These are phyloP conservation scores for Talaromyces trachyspermus DNA, from an alignment of 495 filamentous ascomycete genomes.

Conservation along the genomic window DNA sequence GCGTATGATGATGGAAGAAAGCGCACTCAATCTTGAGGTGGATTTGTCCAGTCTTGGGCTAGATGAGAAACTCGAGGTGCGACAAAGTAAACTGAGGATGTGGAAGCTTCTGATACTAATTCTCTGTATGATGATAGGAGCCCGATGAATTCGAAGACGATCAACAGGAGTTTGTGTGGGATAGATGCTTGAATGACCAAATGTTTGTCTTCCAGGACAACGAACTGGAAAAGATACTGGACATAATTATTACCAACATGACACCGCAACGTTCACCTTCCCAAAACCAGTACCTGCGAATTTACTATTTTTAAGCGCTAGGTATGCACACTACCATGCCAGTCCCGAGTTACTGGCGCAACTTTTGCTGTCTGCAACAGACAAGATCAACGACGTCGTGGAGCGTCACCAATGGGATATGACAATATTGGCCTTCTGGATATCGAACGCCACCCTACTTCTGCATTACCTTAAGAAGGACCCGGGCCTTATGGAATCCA, in stretches of 20 bases:
- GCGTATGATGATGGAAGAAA: constrained; percentile 99
- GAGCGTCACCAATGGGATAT: constrained; percentile 97
- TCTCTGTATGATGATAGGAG: constrained; percentile 42
- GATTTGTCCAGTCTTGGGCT: constrained; percentile 93
- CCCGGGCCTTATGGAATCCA: constrained; percentile 68
- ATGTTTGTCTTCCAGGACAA: constrained; percentile 99
- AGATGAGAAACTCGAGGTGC: constrained; percentile 94
- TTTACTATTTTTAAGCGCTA: constrained; percentile 87
- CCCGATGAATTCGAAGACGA: constrained; percentile 79
- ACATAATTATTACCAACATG: constrained; percentile 98
- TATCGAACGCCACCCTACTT: constrained; percentile 91
- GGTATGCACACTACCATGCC: constrained; percentile 95
- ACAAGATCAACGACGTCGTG: constrained; percentile 93
- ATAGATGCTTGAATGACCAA: constrained; percentile 88
- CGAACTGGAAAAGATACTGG: constrained; percentile 81
- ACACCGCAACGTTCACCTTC: constrained; percentile 89
- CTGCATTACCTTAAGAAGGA: constrained; percentile 98
- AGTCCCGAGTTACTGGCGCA: constrained; percentile 75
- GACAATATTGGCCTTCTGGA: constrained; percentile 98
- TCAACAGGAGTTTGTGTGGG: constrained; percentile 95
- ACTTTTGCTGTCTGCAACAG: constrained; percentile 78
- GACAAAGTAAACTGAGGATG: too few relatives aligned
- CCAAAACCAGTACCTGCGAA: constrained; percentile 98
- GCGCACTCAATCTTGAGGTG: constrained; percentile 92
- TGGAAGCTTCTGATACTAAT: constrained; percentile 7